A percentile compares a stretch with the other conserved stretches of the same genome.
phyloP scores from a whole-genome alignment of 345 rosid genomes.

The Ceriops tagal region DNA sequence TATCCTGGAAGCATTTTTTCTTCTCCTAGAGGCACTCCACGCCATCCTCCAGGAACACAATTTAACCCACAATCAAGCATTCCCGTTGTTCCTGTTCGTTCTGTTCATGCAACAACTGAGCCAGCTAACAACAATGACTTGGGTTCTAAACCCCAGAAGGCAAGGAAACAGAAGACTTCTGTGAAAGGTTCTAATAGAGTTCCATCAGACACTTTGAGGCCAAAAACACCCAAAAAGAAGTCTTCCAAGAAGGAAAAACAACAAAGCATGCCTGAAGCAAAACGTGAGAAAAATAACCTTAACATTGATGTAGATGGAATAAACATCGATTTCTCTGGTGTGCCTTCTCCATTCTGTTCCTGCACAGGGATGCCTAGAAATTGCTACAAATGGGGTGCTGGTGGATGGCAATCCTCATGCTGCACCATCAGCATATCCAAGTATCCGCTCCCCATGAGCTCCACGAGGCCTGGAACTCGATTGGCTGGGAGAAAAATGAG shows the following conservation, averaged over 20 bases:
- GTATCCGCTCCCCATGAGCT: constrained; percentile 59
- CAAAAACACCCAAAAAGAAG: constrained; percentile 41
- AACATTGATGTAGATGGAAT: constrained; percentile 33
- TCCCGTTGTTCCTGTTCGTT: constrained; percentile 32
- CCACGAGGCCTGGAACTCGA: constrained; percentile 52
- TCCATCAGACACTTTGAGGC: constrained; percentile 30
- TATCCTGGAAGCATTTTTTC: constrained; percentile 35
- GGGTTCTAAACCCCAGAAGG: constrained; percentile 20
- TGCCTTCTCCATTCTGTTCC: constrained; percentile 64
- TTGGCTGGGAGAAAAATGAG: constrained; percentile 80
- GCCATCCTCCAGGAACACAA: constrained; percentile 31
- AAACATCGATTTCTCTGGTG: constrained; percentile 44
- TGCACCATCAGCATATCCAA: constrained; percentile 53
- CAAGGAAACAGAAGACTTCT: constrained; percentile 34
- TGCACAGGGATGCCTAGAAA: constrained; percentile 51
- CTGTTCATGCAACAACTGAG: constrained; percentile 28
- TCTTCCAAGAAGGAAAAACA: constrained; percentile 33
- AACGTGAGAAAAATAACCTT: constrained; percentile 48
- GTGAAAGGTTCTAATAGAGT: constrained; percentile 27
- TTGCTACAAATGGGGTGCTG: constrained; percentile 67
- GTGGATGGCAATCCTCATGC: constrained; percentile 75
- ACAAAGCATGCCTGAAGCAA: constrained; percentile 36
- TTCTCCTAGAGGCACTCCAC: constrained; percentile 23
- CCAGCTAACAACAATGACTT: constrained; percentile 18
- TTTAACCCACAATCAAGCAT: constrained; percentile 23